phyloP scores from a whole-genome alignment of 2,329 filamentous ascomycete genomes.

The Geosmithia putterillii region DNA sequence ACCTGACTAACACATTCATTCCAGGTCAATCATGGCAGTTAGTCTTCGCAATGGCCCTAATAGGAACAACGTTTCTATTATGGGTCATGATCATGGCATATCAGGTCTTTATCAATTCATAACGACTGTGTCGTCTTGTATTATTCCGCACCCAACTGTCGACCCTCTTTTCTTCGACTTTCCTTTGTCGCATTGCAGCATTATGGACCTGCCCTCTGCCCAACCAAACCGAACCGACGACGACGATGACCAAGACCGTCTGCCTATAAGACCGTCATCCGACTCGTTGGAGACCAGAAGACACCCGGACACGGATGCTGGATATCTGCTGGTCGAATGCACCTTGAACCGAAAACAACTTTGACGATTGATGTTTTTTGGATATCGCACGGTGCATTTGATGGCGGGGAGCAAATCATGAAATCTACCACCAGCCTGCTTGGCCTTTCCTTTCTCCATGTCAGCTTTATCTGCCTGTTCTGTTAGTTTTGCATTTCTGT shows the following conservation, averaged over 20 bases:
- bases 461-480: neutral
- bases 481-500: neutral
- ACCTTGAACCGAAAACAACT: neutral
- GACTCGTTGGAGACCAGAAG: no score
- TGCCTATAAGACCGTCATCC: no score
- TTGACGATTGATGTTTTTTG: neutral
- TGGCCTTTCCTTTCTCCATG: neutral
- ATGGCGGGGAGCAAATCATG: neutral
- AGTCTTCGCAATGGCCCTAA: constrained; percentile 49
- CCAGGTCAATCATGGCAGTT: constrained; percentile 51
- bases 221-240: neutral
- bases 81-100: constrained; percentile 60
- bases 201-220: neutral
- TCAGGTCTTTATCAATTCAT: constrained; percentile 43
- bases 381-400: no score
- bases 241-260: neutral
- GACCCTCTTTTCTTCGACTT: neutral
- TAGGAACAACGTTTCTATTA: constrained; percentile 47
- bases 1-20: constrained; percentile 7
- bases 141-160: neutral
- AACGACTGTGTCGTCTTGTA: neutral
- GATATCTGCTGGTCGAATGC: no score
- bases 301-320: no score
- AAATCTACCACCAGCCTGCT: neutral
- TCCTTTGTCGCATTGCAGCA: neutral